Percentiles rank a stretch among this genome's conserved stretches.
Conservation (phyloP, 495 filamentous ascomycete genomes). For the Podospora pseudoanserina region DNA sequence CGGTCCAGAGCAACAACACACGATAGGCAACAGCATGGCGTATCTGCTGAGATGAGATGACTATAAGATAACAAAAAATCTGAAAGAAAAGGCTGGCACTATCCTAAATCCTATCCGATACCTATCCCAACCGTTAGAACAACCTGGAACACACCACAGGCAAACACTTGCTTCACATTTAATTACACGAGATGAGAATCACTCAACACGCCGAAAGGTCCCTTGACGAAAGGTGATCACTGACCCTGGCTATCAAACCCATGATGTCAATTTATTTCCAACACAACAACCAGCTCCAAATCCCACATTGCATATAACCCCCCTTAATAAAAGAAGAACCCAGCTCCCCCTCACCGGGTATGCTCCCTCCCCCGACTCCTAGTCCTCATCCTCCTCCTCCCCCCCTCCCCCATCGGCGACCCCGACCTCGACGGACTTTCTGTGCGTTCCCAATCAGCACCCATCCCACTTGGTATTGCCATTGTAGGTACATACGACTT, state of each 20-base stretch:
- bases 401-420: constrained; percentile 1
- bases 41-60: too few relatives aligned
- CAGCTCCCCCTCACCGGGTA: background rate
- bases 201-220: too few relatives aligned
- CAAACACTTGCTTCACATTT: too few relatives aligned
- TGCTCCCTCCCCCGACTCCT: constrained; percentile 15
- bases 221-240: too few relatives aligned
- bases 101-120: background rate
- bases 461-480: background rate
- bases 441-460: background rate
- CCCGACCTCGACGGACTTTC: constrained; percentile 21
- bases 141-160: too few relatives aligned
- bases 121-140: too few relatives aligned
- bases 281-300: background rate
- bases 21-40: too few relatives aligned
- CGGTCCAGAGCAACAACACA: too few relatives aligned
- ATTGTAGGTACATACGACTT: constrained; percentile 7
- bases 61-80: too few relatives aligned
- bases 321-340: background rate
- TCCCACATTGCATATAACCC: background rate
- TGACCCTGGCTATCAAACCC: too few relatives aligned
- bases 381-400: constrained; percentile 19
- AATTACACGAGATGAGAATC: too few relatives aligned
- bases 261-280: background rate
- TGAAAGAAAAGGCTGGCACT: background rate